phyloP scores from a whole-genome alignment of 306 rosid species.

The Crataegus laevigata region DNA sequence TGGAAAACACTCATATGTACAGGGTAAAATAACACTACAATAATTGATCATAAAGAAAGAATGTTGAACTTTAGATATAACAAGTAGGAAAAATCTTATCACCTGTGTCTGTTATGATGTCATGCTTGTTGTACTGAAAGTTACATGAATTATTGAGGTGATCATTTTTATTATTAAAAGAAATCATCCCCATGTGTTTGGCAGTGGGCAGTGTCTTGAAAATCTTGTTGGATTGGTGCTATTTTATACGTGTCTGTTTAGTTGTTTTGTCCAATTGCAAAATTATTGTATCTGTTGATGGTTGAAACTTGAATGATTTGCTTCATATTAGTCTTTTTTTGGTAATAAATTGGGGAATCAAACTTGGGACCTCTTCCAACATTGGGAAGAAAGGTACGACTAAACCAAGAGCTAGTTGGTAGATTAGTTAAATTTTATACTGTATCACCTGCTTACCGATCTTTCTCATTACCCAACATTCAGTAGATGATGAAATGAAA shows the following conservation, averaged over 20 bases:
- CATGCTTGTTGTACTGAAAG: not conserved
- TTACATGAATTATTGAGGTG: not conserved
- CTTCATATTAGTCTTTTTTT: not conserved
- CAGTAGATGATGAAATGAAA: not conserved
- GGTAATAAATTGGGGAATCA: too few relatives aligned
- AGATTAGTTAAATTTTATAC: not conserved
- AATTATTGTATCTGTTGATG: not conserved
- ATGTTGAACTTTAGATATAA: not conserved
- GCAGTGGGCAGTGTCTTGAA: not conserved
- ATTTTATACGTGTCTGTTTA: not conserved
- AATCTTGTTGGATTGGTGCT: not conserved
- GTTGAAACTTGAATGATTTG: not conserved
- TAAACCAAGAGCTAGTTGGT: too few relatives aligned
- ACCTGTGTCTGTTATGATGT: too few relatives aligned
- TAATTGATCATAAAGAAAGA: not conserved
- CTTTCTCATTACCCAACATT: not conserved
- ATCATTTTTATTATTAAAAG: not conserved
- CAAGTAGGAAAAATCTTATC: not conserved
- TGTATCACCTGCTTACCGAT: not conserved
- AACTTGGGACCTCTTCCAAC: too few relatives aligned
- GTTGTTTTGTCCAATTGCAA: not conserved
- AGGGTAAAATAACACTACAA: not conserved
- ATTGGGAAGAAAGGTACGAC: too few relatives aligned
- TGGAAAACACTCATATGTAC: not conserved
- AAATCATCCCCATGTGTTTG: not conserved